These are phyloP conservation scores for Trypanosoma brucei DNA, from an alignment of 208 protist genomes.

Conservation along the genomic window DNA sequence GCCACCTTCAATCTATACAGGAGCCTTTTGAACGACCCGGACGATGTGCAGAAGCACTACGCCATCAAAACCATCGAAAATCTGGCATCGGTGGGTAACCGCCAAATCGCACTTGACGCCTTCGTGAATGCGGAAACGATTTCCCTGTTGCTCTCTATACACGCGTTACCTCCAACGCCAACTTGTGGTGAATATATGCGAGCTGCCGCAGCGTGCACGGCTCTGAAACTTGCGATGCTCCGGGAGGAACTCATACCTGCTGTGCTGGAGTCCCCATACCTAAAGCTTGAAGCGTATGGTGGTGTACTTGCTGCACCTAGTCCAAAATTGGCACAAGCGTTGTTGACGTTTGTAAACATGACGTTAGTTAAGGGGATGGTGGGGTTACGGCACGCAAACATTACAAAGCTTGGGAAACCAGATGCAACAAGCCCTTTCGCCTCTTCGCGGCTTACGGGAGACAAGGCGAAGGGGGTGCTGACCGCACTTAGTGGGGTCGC, in stretches of 20 bases:
- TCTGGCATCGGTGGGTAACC: conserved; percentile 63
- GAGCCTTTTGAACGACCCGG: conserved; percentile 43
- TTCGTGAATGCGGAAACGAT: conserved; percentile 59
- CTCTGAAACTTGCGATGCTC: conserved; percentile 64
- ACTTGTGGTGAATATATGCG: conserved; percentile 77
- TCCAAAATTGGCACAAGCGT: conserved; percentile 59
- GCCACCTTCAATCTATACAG: conserved; percentile 45
- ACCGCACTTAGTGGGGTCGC: conserved; percentile 23
- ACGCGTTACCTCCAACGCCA: conserved; percentile 33
- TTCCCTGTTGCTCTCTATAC: conserved; percentile 60
- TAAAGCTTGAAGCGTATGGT: conserved; percentile 49
- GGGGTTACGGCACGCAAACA: conserved; percentile 43
- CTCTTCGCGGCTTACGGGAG: conserved; percentile 21
- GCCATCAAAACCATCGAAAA: conserved; percentile 89
- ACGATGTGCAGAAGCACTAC: conserved; percentile 88
- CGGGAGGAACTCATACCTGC: conserved; percentile 57
- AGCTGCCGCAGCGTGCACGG: conserved; percentile 72
- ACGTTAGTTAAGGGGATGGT: conserved; percentile 53
- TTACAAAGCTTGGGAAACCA: conserved; percentile 28
- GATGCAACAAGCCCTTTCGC: conserved; percentile 22
- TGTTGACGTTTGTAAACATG: conserved; percentile 79
- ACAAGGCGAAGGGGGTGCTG: conserved; percentile 20
- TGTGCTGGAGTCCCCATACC: conserved; percentile 42
- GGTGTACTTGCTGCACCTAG: conserved; percentile 34
- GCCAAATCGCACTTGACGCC: conserved; percentile 32